Conservation (phyloP, 2,329 filamentous ascomycete genomes). For the Fonsecaea pugnacius region DNA sequence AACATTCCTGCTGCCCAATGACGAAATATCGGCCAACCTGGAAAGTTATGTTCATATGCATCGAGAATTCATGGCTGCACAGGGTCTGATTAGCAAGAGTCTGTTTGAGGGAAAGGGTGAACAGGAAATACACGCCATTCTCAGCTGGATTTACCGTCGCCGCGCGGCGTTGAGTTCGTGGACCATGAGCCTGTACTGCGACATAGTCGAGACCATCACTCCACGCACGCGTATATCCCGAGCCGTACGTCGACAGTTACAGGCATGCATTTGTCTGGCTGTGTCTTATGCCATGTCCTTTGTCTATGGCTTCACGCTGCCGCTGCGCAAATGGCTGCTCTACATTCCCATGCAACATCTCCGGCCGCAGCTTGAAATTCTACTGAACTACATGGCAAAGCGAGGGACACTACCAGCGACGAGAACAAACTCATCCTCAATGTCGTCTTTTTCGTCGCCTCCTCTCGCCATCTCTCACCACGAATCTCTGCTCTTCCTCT, state of each 20-base stretch:
- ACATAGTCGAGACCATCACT: conserved; percentile 14
- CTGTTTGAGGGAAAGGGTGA: conserved; percentile 4
- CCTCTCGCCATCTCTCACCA: conserved; percentile 18
- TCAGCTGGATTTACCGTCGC: conserved; percentile 18
- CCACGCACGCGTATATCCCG: conserved; percentile 18
- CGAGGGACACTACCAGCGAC: conserved; percentile 4
- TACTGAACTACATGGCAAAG: conserved; percentile 17
- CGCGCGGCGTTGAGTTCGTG: conserved; percentile 16
- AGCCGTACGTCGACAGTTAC: conserved; percentile 14
- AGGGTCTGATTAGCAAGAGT: not conserved
- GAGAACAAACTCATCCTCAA: not conserved
- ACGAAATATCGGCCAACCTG: conserved; percentile 16
- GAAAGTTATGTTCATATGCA: conserved; percentile 14
- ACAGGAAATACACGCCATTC: not conserved
- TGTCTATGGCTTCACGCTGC: conserved; percentile 13
- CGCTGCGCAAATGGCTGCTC: conserved; percentile 16
- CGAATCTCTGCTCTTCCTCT: conserved; percentile 21
- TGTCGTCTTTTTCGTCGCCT: not conserved
- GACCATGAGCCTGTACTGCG: conserved; percentile 21
- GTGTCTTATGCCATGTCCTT: conserved; percentile 20
- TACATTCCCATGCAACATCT: conserved; percentile 23
- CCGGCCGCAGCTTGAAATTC: conserved; percentile 21
- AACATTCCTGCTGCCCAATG: conserved; percentile 20
- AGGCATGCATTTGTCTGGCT: conserved; percentile 20
- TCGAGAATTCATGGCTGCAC: conserved; percentile 23